These are phyloP conservation scores for Dichomitus squalens DNA, from an alignment of 1,284 basidiomycete genomes.

Conservation along the genomic window DNA sequence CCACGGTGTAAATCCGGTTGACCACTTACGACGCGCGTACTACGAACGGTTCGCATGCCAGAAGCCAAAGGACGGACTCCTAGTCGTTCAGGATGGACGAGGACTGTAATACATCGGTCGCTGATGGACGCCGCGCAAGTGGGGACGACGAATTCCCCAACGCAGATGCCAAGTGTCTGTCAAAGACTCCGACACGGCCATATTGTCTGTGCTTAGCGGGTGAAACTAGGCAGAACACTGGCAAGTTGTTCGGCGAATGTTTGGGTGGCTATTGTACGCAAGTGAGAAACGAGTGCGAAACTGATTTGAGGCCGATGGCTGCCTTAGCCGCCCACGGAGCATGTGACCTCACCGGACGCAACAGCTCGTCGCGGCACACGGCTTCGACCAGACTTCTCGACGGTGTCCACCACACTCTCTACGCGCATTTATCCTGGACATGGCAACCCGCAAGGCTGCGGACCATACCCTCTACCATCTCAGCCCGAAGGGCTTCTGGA, in stretches of 20 bases:
- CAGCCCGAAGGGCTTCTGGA: constrained; percentile 89
- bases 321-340: background rate
- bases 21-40: constrained; percentile 3
- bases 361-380: constrained; percentile 12
- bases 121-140: background rate
- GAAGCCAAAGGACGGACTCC: background rate
- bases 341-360: constrained; percentile 21
- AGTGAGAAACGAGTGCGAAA: background rate
- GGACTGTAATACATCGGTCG: background rate
- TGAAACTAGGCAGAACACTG: constrained; percentile 9
- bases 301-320: background rate
- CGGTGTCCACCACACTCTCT: constrained; percentile 18
- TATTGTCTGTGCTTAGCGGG: background rate
- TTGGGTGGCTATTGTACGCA: background rate
- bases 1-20: background rate
- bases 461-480: constrained; percentile 89
- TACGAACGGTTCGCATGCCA: background rate
- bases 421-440: constrained; percentile 31
- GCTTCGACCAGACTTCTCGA: constrained; percentile 11
- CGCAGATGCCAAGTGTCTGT: background rate
- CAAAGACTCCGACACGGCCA: background rate
- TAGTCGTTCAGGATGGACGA: background rate
- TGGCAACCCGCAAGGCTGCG: constrained; percentile 75
- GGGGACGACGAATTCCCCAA: background rate
- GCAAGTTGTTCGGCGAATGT: background rate